Evolutionary conservation across 2,329 filamentous ascomycete species (phyloP).

Genomic region (Amauroascus verrucosus): DNA sequence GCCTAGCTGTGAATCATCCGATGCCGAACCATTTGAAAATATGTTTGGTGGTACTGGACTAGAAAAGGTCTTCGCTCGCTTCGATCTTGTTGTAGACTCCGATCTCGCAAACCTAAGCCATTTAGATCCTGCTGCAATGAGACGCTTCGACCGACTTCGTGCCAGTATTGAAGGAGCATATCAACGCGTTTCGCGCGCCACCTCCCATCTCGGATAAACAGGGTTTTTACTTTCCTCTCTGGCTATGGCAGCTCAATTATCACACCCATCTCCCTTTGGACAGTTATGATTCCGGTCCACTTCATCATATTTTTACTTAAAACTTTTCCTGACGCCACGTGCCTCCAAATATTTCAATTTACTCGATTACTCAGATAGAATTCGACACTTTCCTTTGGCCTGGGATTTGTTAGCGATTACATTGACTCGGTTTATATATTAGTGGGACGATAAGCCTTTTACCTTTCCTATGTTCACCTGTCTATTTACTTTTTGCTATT

Average conservation of each 20-base stretch:
- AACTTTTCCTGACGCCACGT: not conserved
- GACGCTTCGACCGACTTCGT: constrained; percentile 30
- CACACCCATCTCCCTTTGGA: not conserved
- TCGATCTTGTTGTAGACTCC: constrained; percentile 51
- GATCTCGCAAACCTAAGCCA: not conserved
- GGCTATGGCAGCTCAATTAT: not conserved
- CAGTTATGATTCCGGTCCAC: not conserved
- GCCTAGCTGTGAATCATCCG: constrained; percentile 38
- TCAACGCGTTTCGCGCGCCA: constrained; percentile 32
- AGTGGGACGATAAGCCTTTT: not conserved
- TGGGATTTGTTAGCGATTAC: not conserved
- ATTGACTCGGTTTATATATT: constrained; percentile 2
- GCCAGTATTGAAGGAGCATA: constrained; percentile 35
- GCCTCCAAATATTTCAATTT: not conserved
- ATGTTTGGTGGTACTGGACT: constrained; percentile 45
- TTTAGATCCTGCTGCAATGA: constrained; percentile 19
- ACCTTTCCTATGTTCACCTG: not conserved
- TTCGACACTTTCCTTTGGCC: not conserved
- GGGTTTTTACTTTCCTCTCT: not conserved
- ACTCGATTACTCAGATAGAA: not conserved
- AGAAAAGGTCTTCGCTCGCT: constrained; percentile 54
- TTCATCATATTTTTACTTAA: not conserved
- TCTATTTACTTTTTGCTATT: not conserved
- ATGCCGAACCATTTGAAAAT: constrained; percentile 21
- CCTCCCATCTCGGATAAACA: constrained; percentile 28